phyloP scores from a whole-genome alignment of 768 basidiomycete genomes.

The Phanerochaete carnosa region DNA sequence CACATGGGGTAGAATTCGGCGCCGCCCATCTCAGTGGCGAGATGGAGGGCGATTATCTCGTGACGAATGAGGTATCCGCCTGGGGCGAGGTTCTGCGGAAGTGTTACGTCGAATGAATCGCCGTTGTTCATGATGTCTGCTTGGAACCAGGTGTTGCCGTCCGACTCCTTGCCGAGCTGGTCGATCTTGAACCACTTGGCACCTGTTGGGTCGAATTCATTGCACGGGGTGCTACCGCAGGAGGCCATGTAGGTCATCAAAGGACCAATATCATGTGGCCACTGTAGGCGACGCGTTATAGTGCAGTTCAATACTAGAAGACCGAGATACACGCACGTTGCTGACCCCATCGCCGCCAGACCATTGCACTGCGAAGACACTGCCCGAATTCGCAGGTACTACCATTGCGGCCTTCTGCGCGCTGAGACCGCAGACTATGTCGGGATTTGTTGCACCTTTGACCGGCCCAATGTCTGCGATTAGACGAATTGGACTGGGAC shows the following conservation, averaged over 20 bases:
- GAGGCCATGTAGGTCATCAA: conserved; percentile 71
- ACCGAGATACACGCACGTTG: conserved; percentile 27
- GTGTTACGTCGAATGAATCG: conserved; percentile 26
- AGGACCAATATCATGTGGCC: conserved; percentile 61
- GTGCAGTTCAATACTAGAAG: background rate
- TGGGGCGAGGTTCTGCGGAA: conserved; percentile 46
- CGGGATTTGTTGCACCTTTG: conserved; percentile 54
- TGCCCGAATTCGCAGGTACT: conserved; percentile 58
- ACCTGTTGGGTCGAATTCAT: conserved; percentile 51
- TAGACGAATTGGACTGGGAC: conserved; percentile 42
- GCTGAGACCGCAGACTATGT: conserved; percentile 57
- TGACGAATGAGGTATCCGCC: conserved; percentile 79
- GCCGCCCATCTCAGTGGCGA: conserved; percentile 50
- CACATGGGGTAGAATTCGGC: conserved; percentile 84
- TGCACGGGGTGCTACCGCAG: conserved; percentile 56
- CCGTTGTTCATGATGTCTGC: conserved; percentile 23
- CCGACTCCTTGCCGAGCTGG: conserved; percentile 23
- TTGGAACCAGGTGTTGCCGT: conserved; percentile 23
- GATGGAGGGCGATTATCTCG: conserved; percentile 78
- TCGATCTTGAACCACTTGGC: conserved; percentile 71
- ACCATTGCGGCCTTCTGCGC: conserved; percentile 48
- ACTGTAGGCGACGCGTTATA: conserved; percentile 20
- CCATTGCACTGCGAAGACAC: conserved; percentile 55
- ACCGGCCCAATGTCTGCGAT: conserved; percentile 42
- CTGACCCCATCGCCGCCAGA: conserved; percentile 35